Evolutionary conservation across 2,329 filamentous ascomycete genomes (phyloP).

Genomic region (Alternaria sp.): DNA sequence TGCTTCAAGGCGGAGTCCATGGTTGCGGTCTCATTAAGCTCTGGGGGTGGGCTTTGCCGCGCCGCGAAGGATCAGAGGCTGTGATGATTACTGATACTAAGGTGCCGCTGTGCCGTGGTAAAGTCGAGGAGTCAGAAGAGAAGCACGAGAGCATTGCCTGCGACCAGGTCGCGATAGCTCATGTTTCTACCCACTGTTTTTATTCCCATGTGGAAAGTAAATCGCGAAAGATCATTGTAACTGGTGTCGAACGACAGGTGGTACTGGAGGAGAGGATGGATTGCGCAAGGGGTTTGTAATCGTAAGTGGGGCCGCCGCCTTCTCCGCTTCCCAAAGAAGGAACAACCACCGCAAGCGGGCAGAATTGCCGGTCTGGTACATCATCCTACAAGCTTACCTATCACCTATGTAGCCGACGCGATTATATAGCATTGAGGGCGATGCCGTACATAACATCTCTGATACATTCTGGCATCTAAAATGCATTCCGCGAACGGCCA

Average conservation of each 20-base stretch:
- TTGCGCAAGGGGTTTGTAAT: neutral
- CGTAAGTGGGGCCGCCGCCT: neutral
- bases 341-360: neutral
- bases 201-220: neutral
- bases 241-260: neutral
- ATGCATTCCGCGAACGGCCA: neutral
- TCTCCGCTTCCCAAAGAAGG: neutral
- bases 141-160: neutral
- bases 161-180: neutral
- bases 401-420: neutral
- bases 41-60: neutral
- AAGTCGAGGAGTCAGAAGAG: neutral
- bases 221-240: neutral
- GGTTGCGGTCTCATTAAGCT: neutral
- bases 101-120: neutral
- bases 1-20: neutral
- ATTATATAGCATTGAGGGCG: neutral
- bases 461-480: neutral
- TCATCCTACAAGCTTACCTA: neutral
- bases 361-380: neutral
- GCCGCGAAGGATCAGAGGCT: neutral
- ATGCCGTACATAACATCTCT: neutral
- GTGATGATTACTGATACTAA: neutral
- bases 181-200: neutral
- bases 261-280: neutral